These are phyloP conservation scores for Globisporangium carolinianum DNA, from an alignment of 352 stramenopile species.

Conservation along the genomic window DNA sequence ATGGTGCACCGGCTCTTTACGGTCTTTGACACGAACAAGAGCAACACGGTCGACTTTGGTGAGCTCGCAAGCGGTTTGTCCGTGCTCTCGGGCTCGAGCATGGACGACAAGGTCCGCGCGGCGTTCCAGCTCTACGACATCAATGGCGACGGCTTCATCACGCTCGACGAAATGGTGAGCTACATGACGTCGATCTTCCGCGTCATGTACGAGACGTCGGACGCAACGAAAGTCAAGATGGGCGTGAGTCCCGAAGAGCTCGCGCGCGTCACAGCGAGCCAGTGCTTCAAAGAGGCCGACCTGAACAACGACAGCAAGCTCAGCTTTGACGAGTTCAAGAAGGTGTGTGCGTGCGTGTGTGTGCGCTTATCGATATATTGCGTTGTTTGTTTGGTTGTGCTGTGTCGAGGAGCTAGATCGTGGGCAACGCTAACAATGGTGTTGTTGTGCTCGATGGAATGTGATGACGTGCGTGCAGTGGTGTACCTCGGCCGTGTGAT, in stretches of 20 bases:
- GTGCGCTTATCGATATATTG: background rate
- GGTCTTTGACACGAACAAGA: slow-evolving; percentile 81
- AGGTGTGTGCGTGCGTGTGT: slow-evolving; percentile 30
- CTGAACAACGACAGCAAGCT: slow-evolving; percentile 81
- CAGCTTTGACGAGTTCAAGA: slow-evolving; percentile 88
- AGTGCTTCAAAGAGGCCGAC: slow-evolving; percentile 85
- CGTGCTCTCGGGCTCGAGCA: slow-evolving; percentile 76
- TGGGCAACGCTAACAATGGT: no score
- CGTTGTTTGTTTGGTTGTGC: background rate
- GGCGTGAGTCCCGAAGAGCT: slow-evolving; percentile 70
- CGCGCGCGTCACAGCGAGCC: slow-evolving; percentile 62
- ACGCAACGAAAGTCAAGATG: slow-evolving; percentile 69
- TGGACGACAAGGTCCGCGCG: slow-evolving; percentile 83
- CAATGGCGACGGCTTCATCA: slow-evolving; percentile 82
- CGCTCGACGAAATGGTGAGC: slow-evolving; percentile 79
- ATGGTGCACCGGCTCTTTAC: slow-evolving; percentile 82
- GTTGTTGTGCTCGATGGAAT: background rate
- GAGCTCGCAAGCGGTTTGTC: slow-evolving; percentile 82
- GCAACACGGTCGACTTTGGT: slow-evolving; percentile 82
- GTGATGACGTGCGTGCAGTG: slow-evolving; percentile 7
- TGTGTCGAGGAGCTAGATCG: no score
- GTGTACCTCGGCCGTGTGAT: slow-evolving; percentile 16
- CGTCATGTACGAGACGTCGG: slow-evolving; percentile 87
- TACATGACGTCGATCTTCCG: slow-evolving; percentile 89
- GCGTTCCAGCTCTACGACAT: slow-evolving; percentile 85